A percentile compares a stretch with the other conserved stretches of the same genome.
These are phyloP conservation scores for Fallopia convolvulus DNA, from an alignment of 148 eudicot species.

Conservation along the genomic window DNA sequence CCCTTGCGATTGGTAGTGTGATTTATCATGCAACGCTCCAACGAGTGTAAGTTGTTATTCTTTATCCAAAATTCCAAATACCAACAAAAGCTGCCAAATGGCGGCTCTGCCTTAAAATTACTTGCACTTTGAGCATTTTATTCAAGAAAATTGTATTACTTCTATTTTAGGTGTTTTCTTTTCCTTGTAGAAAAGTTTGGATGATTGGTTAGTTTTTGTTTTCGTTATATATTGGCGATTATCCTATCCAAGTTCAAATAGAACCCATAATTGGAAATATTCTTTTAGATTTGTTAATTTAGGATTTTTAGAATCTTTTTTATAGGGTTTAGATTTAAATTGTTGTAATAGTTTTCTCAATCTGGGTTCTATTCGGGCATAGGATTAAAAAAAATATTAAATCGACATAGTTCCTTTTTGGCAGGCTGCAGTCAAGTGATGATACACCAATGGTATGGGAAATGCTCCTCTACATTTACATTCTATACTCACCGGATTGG, in stretches of 20 bases:
- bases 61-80: not conserved
- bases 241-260: no score
- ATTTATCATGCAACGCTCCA: constrained; percentile 53
- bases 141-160: not conserved
- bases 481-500: constrained; percentile 86
- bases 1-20: constrained; percentile 49
- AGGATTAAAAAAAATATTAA: no score
- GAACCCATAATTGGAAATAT: no score
- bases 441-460: constrained; percentile 93
- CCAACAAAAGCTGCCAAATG: not conserved
- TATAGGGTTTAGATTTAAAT: no score
- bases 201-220: not conserved
- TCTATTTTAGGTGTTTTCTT: not conserved
- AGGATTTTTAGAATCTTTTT: not conserved
- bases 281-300: no score
- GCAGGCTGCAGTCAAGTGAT: constrained; percentile 75
- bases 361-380: no score
- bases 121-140: not conserved
- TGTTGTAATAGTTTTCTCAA: no score
- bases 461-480: constrained; percentile 74
- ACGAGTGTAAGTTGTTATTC: constrained; percentile 34
- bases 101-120: not conserved
- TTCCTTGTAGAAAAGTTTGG: not conserved
- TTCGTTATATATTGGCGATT: no score
- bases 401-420: not conserved